These are phyloP conservation scores for Candida michaelii DNA, from an alignment of 805 yeast species.

Conservation along the genomic window DNA sequence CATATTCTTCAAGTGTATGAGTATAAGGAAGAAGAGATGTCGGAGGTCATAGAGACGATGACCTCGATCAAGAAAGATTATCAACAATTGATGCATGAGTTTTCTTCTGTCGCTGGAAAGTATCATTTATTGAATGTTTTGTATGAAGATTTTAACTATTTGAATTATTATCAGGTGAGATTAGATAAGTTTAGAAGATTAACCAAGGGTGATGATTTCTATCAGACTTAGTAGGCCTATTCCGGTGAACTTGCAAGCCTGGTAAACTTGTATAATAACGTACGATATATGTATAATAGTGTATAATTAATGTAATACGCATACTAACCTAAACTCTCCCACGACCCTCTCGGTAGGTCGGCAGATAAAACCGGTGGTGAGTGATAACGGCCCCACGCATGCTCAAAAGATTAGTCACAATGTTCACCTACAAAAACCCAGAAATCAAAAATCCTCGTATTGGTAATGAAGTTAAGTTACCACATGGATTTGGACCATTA, in stretches of 20 bases:
- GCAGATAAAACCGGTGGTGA: too few species aligned
- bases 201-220: neutral
- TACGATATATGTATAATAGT: too few species aligned
- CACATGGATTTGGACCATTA: slow-evolving; percentile 35
- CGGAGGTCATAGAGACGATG: neutral
- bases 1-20: slow-evolving; percentile 9
- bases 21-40: neutral
- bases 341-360: neutral
- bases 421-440: slow-evolving; percentile 10
- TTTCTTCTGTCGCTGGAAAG: neutral
- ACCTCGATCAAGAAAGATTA: slow-evolving; percentile 6
- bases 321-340: too few species aligned
- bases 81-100: slow-evolving; percentile 10
- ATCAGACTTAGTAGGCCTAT: too few species aligned
- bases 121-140: slow-evolving; percentile 4
- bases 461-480: slow-evolving; percentile 25
- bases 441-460: slow-evolving; percentile 12
- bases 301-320: too few species aligned
- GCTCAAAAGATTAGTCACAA: slow-evolving; percentile 1
- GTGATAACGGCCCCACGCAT: too few species aligned
- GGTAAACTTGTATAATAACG: too few species aligned
- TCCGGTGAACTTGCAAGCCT: too few species aligned
- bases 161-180: slow-evolving; percentile 11
- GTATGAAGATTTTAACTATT: slow-evolving; percentile 8
- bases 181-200: neutral